These are phyloP conservation scores for Stevia rebaudiana DNA, from an alignment of 140 eudicot species.

Conservation along the genomic window DNA sequence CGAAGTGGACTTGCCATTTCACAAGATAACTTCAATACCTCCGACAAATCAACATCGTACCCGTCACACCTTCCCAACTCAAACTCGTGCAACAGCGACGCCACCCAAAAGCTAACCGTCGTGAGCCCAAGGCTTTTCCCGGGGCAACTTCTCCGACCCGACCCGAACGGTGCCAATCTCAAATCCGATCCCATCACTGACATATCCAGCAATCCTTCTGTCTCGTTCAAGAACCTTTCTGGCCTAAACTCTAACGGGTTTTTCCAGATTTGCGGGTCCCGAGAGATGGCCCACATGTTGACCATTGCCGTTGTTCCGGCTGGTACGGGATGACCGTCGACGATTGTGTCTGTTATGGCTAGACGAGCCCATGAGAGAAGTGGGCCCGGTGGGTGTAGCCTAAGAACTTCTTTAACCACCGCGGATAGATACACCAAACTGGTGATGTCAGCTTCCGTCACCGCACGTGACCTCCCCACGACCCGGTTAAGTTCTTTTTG, in stretches of 20 bases:
- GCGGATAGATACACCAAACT: slow-evolving; percentile 59
- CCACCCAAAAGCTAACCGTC: slow-evolving; percentile 81
- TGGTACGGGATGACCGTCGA: slow-evolving; percentile 61
- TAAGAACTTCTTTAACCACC: slow-evolving; percentile 69
- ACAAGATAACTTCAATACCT: slow-evolving; percentile 59
- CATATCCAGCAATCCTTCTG: slow-evolving; percentile 27
- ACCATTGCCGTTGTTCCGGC: slow-evolving; percentile 85
- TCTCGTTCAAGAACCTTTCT: slow-evolving; percentile 43
- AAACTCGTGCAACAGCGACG: slow-evolving; percentile 61
- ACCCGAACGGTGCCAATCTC: slow-evolving; percentile 88
- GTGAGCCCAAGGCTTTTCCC: slow-evolving; percentile 62
- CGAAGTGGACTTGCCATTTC: slow-evolving; percentile 77
- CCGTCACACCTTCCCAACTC: slow-evolving; percentile 28
- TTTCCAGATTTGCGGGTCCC: slow-evolving; percentile 72
- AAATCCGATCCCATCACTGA: slow-evolving; percentile 76
- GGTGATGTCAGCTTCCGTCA: slow-evolving; percentile 55
- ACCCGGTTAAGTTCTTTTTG: slow-evolving; percentile 63
- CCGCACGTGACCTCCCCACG: slow-evolving; percentile 67
- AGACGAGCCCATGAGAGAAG: slow-evolving; percentile 85
- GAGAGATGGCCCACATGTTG: slow-evolving; percentile 87
- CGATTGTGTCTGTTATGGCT: slow-evolving; percentile 46
- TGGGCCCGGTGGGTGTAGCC: slow-evolving; percentile 96
- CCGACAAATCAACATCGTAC: slow-evolving; percentile 51
- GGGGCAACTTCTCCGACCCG: slow-evolving; percentile 84
- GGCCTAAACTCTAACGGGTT: slow-evolving; percentile 65